phyloP scores from a whole-genome alignment of 2,329 filamentous ascomycete species.

The Tolypocladium ophioglossoides region DNA sequence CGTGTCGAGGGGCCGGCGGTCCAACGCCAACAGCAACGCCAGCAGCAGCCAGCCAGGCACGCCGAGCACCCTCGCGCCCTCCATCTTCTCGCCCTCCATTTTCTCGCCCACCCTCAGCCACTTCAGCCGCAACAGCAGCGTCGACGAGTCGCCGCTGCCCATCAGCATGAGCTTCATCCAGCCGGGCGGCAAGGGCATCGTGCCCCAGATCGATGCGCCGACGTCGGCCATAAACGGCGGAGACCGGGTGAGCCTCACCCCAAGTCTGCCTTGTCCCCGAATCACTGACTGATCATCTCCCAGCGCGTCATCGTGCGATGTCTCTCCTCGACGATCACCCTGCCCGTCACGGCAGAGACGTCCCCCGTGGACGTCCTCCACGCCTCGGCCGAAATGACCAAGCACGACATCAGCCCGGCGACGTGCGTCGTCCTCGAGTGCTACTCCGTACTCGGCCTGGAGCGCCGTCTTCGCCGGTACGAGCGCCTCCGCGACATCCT shows the following conservation, averaged over 20 bases:
- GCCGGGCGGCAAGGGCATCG: slow-evolving; percentile 33
- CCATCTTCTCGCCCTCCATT: slow-evolving; percentile 21
- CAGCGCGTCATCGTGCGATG: slow-evolving; percentile 64
- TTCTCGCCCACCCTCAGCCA: slow-evolving; percentile 25
- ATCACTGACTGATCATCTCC: not conserved
- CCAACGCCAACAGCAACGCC: slow-evolving; percentile 20
- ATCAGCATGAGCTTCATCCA: slow-evolving; percentile 29
- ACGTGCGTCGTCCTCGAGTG: slow-evolving; percentile 67
- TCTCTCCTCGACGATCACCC: slow-evolving; percentile 53
- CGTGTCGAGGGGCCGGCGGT: slow-evolving; percentile 26
- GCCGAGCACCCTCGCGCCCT: slow-evolving; percentile 21
- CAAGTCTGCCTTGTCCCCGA: not conserved
- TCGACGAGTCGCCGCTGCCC: slow-evolving; percentile 19
- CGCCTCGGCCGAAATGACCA: slow-evolving; percentile 52
- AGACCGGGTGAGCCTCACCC: slow-evolving; percentile 50
- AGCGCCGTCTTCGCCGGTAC: slow-evolving; percentile 74
- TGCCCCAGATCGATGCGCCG: slow-evolving; percentile 59
- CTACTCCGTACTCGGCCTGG: slow-evolving; percentile 65
- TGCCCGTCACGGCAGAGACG: slow-evolving; percentile 67
- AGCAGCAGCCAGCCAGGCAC: slow-evolving; percentile 18
- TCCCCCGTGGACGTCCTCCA: slow-evolving; percentile 63
- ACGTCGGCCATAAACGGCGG: slow-evolving; percentile 71
- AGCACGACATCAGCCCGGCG: slow-evolving; percentile 51
- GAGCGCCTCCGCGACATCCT: slow-evolving; percentile 79
- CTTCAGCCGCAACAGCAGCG: slow-evolving; percentile 20